Evolutionary conservation across 805 yeast genomes (phyloP), one percentile per base, ranked within the genome.

Genomic region (Kurtzmaniella fragi): DNA sequence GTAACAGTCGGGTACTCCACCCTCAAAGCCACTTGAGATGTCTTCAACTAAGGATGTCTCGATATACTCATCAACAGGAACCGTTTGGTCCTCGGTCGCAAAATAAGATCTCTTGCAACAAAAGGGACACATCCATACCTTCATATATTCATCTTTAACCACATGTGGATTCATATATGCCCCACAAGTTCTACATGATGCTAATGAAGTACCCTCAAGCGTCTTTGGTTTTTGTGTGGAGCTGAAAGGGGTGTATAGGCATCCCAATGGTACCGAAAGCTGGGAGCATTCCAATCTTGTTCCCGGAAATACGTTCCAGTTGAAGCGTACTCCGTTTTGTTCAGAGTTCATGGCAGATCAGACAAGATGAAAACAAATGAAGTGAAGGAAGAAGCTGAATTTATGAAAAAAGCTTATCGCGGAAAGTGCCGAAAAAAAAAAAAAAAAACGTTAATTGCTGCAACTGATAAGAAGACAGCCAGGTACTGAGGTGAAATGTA

Each of bases 301-400:
- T 14, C 62, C 53, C 1, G 73, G 71, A 44, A 67, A 59, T 9
- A 64, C 49, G 59, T 84, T 82, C 91, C 91, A 84, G 51, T 84
- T 78, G 67, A 84, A 82, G 42, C 85, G 73, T 37, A 80, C 77
- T 39, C 85, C 85, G 53, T 78, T 82, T 20, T 20, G 25, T 8
- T 20, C 25, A 20, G 8, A 20, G 8, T 20, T 20, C 25, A 20
- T 20, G 25, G 25, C 25, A 20, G 8, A 5, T 20, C 5, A 20
- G 5, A 20, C 25, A 20, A 20, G 8, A 20, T 8, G 8, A 20
- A 8, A 20, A 20, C 25, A 5, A 20, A 20, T 5, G 5, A 20
- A 20, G 25, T 20, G 8, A 20, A 20, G 25, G 25, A 8, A 20
- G 8, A 20, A 20, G 25, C 5, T 5, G 25, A 20, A 7, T 5